phyloP scores from a whole-genome alignment of 495 filamentous ascomycete species.

The Chlorociboria aeruginascens region DNA sequence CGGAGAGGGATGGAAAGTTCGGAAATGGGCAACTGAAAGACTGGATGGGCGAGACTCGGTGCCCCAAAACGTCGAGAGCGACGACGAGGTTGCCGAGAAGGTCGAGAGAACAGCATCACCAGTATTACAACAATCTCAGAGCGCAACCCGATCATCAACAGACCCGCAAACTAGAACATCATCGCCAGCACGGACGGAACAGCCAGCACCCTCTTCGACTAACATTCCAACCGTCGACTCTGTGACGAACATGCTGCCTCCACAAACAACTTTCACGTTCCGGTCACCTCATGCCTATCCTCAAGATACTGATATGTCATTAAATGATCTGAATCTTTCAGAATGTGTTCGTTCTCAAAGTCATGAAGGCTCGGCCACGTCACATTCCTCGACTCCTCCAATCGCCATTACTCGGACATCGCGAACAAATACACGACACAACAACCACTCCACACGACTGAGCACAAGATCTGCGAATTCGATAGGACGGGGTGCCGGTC shows the following conservation, averaged over 20 bases:
- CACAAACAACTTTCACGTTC: conserved; percentile 53
- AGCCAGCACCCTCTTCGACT: conserved; percentile 21
- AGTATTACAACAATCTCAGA: conserved; percentile 38
- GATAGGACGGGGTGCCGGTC: conserved; percentile 50
- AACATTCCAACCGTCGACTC: conserved; percentile 16
- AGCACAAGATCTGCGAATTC: conserved; percentile 29
- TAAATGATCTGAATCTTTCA: conserved; percentile 37
- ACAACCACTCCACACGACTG: conserved; percentile 27
- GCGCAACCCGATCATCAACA: conserved; percentile 19
- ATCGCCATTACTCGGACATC: conserved; percentile 30
- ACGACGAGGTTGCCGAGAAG: conserved; percentile 54
- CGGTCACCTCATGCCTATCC: conserved; percentile 56
- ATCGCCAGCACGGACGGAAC: conserved; percentile 35
- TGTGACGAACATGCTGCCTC: conserved; percentile 24
- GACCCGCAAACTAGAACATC: conserved; percentile 13
- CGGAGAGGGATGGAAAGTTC: conserved; percentile 69
- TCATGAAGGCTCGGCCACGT: conserved; percentile 16
- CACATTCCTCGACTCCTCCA: conserved; percentile 23
- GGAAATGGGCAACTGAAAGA: conserved; percentile 76
- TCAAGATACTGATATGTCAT: conserved; percentile 53
- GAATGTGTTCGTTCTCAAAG: conserved; percentile 24
- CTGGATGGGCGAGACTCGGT: conserved; percentile 42
- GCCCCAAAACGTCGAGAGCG: conserved; percentile 47
- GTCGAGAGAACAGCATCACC: conserved; percentile 50
- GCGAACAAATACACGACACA: conserved; percentile 39